Evolutionary conservation across 164 flowering plant species (phyloP).

Genomic region (Paratinospora sagittata): DNA sequence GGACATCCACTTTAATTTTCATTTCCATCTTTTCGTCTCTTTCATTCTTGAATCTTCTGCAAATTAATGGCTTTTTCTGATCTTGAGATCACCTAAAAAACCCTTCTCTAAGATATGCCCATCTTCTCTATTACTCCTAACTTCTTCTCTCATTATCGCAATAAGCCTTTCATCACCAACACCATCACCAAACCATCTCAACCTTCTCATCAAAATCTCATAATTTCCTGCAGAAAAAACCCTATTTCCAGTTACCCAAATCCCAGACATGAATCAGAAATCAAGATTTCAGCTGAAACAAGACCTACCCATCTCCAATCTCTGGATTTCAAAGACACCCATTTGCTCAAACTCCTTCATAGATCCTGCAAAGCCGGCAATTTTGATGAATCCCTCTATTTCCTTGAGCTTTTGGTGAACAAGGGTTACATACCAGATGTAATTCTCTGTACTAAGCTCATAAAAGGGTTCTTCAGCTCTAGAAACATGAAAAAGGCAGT

Average conservation of each 20-base stretch:
- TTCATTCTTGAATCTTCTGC: not conserved
- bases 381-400: conserved; percentile 50
- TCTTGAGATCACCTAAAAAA: not conserved
- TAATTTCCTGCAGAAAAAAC: conserved; percentile 20
- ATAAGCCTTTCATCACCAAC: conserved; percentile 2
- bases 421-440: conserved; percentile 67
- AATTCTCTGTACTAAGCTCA: conserved; percentile 73
- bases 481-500: conserved; percentile 48
- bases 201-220: conserved; percentile 19
- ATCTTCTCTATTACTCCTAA: conserved; percentile 18
- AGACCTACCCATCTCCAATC: conserved; percentile 31
- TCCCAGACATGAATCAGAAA: conserved; percentile 19
- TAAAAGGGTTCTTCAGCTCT: conserved; percentile 49
- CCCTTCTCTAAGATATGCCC: conserved; percentile 20
- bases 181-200: conserved; percentile 24
- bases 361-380: conserved; percentile 67
- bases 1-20: too few relatives aligned
- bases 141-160: conserved; percentile 20
- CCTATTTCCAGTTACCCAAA: conserved; percentile 11
- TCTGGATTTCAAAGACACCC: conserved; percentile 44
- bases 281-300: conserved; percentile 29
- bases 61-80: not conserved
- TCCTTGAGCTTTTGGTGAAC: conserved; percentile 53
- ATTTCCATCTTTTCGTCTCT: not conserved
- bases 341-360: conserved; percentile 46